Conservation (phyloP, 108 stramenopile genomes). For the Discostella stelligeroides region DNA sequence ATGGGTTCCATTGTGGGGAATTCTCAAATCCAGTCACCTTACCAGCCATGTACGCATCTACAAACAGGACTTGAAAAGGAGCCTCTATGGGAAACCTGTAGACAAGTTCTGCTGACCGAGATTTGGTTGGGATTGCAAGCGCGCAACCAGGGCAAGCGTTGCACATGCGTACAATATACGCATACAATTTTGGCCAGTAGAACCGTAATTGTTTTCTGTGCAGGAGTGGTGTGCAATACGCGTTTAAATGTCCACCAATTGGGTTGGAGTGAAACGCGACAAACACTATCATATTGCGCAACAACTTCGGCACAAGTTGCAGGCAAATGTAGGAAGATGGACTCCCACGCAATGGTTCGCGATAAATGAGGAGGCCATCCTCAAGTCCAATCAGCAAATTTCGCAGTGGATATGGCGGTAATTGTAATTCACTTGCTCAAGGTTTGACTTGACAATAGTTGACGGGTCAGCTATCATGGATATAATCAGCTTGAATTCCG, state of each 20-base stretch:
- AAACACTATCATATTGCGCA: constrained; percentile 27
- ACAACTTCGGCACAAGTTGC: neutral
- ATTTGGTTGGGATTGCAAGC: neutral
- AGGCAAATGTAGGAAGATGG: constrained; percentile 2
- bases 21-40: no score
- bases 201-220: neutral
- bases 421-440: neutral
- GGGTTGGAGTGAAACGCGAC: no score
- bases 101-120: neutral
- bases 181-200: no score
- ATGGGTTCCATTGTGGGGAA: neutral
- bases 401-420: neutral
- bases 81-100: constrained; percentile 2
- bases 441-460: neutral
- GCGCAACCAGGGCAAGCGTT: neutral
- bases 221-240: constrained; percentile 5
- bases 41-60: neutral
- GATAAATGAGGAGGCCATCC: constrained; percentile 2
- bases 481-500: no score
- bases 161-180: no score
- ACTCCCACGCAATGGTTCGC: constrained; percentile 3
- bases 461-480: neutral
- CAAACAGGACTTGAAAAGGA: neutral
- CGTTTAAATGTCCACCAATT: constrained; percentile 24
- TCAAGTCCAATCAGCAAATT: neutral